phyloP scores from a whole-genome alignment of 129 eudicot genomes.

The Apium graveolens region DNA sequence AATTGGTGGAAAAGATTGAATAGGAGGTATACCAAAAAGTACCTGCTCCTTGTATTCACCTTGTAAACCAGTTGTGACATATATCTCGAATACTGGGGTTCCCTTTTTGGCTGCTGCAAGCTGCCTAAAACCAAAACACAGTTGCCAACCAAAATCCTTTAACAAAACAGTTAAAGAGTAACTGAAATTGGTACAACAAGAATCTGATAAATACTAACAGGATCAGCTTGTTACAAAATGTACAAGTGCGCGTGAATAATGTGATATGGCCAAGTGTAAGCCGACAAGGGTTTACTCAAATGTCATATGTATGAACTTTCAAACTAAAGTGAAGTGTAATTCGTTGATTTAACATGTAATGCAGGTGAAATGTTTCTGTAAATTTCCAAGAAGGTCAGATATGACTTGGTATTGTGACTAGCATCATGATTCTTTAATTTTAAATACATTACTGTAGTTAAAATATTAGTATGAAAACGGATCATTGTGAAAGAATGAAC shows the following conservation, averaged over 20 bases:
- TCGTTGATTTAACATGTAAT: neutral
- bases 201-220: neutral
- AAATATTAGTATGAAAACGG: neutral
- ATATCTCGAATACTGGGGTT: constrained; percentile 74
- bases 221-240: neutral
- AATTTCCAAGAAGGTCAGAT: neutral
- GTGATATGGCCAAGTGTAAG: neutral
- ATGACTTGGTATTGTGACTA: too few species aligned
- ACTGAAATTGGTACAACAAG: neutral
- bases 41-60: constrained; percentile 93
- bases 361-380: neutral
- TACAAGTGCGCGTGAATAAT: neutral
- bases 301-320: neutral
- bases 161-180: neutral
- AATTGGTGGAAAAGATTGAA: neutral
- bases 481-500: neutral
- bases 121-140: constrained; percentile 51
- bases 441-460: neutral
- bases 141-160: constrained; percentile 10
- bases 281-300: neutral
- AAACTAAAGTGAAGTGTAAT: neutral
- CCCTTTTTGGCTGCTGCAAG: constrained; percentile 80
- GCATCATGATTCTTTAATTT: neutral
- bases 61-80: constrained; percentile 43
- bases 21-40: constrained; percentile 15